Evolutionary conservation across 495 filamentous ascomycete genomes (phyloP), one percentile per base, ranked within the genome.

Genomic region (Penicillium alfredii): DNA sequence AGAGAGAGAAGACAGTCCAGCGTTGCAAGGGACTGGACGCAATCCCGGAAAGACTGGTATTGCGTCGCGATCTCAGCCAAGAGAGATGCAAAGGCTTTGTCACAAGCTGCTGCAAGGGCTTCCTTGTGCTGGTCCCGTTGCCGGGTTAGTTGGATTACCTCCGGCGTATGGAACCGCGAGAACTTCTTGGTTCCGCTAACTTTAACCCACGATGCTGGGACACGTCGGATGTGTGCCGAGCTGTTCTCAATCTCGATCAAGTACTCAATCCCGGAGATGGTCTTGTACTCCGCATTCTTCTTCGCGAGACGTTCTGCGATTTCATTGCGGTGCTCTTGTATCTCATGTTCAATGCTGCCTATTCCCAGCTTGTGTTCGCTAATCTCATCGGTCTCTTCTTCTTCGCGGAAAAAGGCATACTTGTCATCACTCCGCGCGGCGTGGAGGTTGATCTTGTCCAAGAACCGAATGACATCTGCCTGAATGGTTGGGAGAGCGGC

Each of bases 91-190:
- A 86, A 99, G 4, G 92, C 92, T n/a, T 69, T 62, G 56, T 99
- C 89, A 55, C 92, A 99, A 28, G 88, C 89, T 3, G 88, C 87
- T 2, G 87, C 88, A 8, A 99, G 76, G 0, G 84, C 78, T 57
- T 99, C 92, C 55, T 86, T 94, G 64, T 94, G 84, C 52, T 97
- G 92, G 56, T 99, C 92, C 16, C 92, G 76, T 64, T 97, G 87
- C 16, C 81, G 82, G 17, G 94, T 75, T 32, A 95, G 68, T 30
- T 74, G 72, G 19, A 88, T 72, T 13, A 97, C 88, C 42, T 89
- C 80, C 6, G 93, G 93, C 0, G 93, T 90, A 65, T 99, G 93
- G 63, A 94, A 99, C 33, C 92, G 80, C 3, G 85, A 89, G 7
- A 92, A 63, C 42, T 84, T 88, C 61, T 97, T 96, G 4, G 93